A percentile compares a stretch with the other conserved stretches of the same genome.
phyloP scores from a whole-genome alignment of 1,139 yeast genomes.

The Scheffersomyces illinoinensis region DNA sequence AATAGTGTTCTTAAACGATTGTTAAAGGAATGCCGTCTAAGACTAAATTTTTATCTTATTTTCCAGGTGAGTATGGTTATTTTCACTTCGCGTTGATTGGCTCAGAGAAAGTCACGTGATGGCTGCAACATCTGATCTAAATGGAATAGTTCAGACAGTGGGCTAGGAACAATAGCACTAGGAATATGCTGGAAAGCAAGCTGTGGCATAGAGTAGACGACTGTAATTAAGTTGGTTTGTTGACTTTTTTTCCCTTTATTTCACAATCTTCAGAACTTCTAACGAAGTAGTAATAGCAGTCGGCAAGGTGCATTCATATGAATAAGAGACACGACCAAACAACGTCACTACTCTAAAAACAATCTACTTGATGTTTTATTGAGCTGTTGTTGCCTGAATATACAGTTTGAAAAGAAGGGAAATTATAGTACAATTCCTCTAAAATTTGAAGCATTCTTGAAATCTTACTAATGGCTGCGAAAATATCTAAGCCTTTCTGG shows the following conservation, averaged over 20 bases:
- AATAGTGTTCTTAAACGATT: background rate
- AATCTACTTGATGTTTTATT: no score
- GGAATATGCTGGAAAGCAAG: no score
- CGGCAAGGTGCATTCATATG: no score
- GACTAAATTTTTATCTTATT: background rate
- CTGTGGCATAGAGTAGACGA: no score
- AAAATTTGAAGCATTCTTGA: no score
- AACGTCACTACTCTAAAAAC: no score
- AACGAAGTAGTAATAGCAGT: conserved; percentile 1
- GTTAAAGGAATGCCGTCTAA: background rate
- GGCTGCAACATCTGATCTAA: background rate
- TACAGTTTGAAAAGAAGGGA: no score
- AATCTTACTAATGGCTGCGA: background rate
- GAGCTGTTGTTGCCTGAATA: no score
- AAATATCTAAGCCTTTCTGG: background rate
- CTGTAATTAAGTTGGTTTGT: no score
- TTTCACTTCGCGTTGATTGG: background rate
- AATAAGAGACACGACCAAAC: no score
- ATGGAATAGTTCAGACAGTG: background rate
- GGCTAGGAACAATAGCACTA: background rate
- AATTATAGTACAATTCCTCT: no score
- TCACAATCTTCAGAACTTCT: background rate
- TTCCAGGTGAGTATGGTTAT: background rate
- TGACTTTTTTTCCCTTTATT: background rate
- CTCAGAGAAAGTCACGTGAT: background rate